These are phyloP conservation scores for Colletotrichum phormii DNA, from an alignment of 2,329 filamentous ascomycete genomes.

Conservation along the genomic window DNA sequence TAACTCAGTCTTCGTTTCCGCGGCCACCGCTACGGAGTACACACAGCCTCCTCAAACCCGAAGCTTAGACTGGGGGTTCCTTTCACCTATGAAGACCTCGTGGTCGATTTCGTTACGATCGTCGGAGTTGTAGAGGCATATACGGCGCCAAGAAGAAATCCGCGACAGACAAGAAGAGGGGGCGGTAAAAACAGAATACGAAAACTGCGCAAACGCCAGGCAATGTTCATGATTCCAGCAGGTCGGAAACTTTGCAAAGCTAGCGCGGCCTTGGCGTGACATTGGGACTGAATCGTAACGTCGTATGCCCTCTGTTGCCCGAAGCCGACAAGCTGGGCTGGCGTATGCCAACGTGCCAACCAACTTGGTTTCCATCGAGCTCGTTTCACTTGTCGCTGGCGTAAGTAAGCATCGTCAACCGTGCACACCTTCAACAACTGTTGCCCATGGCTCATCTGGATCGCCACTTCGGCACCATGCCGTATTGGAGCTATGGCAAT, in stretches of 20 bases:
- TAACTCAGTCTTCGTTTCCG: not conserved
- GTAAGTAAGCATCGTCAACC: slow-evolving; percentile 10
- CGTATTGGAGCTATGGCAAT: slow-evolving; percentile 7
- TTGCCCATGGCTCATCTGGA: slow-evolving; percentile 28
- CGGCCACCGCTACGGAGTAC: slow-evolving; percentile 10
- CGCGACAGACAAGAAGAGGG: slow-evolving; percentile 30
- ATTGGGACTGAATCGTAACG: slow-evolving; percentile 8
- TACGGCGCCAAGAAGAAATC: slow-evolving; percentile 10
- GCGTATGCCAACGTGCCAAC: slow-evolving; percentile 24
- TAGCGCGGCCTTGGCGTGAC: slow-evolving; percentile 12
- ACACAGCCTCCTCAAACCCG: not conserved
- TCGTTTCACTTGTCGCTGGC: slow-evolving; percentile 25
- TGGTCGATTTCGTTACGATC: slow-evolving; percentile 13
- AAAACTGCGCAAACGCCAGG: slow-evolving; percentile 7
- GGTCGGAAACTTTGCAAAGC: not conserved
- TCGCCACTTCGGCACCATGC: slow-evolving; percentile 23
- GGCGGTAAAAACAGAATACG: not conserved
- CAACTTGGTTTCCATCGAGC: slow-evolving; percentile 1
- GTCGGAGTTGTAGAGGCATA: not conserved
- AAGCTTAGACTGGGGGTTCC: not conserved
- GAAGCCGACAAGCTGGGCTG: slow-evolving; percentile 5
- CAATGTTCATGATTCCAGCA: slow-evolving; percentile 15
- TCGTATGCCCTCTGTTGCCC: slow-evolving; percentile 8
- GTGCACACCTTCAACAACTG: slow-evolving; percentile 16
- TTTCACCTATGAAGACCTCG: not conserved